A percentile compares a stretch with the other conserved stretches of the same genome.
phyloP scores from a whole-genome alignment of 192 early-diverging fungal species.

The Jimgerdemannia lactiflua region DNA sequence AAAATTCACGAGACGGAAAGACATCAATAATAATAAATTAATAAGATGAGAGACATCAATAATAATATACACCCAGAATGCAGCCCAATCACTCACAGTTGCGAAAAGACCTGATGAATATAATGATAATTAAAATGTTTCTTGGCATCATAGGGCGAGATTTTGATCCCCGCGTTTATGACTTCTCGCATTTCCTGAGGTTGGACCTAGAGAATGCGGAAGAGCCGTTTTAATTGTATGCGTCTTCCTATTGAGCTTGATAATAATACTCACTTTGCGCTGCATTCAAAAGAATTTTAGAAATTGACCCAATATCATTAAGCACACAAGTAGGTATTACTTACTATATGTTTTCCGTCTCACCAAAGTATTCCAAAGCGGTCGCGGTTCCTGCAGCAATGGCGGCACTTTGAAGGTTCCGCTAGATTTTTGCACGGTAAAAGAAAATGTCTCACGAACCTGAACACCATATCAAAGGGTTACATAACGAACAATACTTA shows the following conservation, averaged over 20 bases:
- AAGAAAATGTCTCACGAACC: too few species aligned
- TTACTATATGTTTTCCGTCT: too few species aligned
- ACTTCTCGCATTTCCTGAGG: constrained; percentile 16
- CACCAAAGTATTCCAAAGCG: too few species aligned
- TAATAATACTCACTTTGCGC: constrained; percentile 1
- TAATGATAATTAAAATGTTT: constrained; percentile 14
- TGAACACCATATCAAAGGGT: too few species aligned
- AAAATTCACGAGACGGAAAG: not conserved
- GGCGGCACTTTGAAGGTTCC: too few species aligned
- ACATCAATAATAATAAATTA: not conserved
- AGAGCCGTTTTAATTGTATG: not conserved
- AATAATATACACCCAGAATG: not conserved
- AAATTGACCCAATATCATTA: too few species aligned
- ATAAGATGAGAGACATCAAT: too few species aligned
- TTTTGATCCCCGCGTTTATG: constrained; percentile 12
- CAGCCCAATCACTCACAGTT: constrained; percentile 9
- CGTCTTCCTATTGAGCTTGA: not conserved
- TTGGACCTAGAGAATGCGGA: not conserved
- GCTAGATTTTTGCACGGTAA: too few species aligned
- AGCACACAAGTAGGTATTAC: too few species aligned
- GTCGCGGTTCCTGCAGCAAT: too few species aligned
- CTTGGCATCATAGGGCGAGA: constrained; percentile 11
- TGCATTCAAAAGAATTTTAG: too few species aligned
- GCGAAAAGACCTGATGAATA: constrained; percentile 18
- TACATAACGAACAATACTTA: too few species aligned